Evolutionary conservation across 78 protist species (phyloP), one percentile per base, ranked within the genome.

Genomic region (Corallochytrium limacisporum): DNA sequence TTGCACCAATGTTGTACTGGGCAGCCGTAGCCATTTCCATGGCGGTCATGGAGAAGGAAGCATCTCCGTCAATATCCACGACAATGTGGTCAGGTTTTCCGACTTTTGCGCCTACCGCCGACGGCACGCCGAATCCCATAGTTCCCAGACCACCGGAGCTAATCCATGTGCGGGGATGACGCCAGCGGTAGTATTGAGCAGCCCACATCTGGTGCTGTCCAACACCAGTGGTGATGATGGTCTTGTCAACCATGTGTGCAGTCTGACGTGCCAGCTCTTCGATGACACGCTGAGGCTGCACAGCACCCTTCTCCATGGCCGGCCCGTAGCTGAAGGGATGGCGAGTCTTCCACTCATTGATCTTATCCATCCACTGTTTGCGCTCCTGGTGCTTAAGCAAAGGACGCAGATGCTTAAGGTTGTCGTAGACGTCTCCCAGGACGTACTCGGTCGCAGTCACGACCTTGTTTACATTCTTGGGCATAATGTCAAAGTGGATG

Each of bases 131-230:
- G 22, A 53, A 78, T 31, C 87, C 87, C 87, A 76, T 81, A 9
- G 86, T 81, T 16, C 86, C 86, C 29, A 72, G 35, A 16, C 72
- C 74, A 13, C 84, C 84, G 4, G 75, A 63, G 20, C 79, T 69
- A 43, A 79, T 42, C 37, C 62, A 43, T 20, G 78, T 44, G 39
- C 79, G 71, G 31, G 84, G 84, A 26, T 42, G 36, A 1, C 74
- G 20, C 80, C 78, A 79, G 38, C 79, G 65, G 13, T 40, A 37
- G 48, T 42, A 65, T n/a, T 75, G 80, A 20, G 80, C 72, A 4
- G 80, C 72, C 80, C 80, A 75, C 80, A 75, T 75, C 31, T 75
- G 80, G 38, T 75, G 80, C 55, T 75, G 79, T 26, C 79, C 79
- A 15, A 74, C 79, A 0, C 79, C 79, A 7, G 79, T 74, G 32